Percentiles rank a stretch among this genome's conserved stretches.
These are phyloP conservation scores for Centrapalus pauciflorus DNA, from an alignment of 129 eudicot species.

Conservation along the genomic window DNA sequence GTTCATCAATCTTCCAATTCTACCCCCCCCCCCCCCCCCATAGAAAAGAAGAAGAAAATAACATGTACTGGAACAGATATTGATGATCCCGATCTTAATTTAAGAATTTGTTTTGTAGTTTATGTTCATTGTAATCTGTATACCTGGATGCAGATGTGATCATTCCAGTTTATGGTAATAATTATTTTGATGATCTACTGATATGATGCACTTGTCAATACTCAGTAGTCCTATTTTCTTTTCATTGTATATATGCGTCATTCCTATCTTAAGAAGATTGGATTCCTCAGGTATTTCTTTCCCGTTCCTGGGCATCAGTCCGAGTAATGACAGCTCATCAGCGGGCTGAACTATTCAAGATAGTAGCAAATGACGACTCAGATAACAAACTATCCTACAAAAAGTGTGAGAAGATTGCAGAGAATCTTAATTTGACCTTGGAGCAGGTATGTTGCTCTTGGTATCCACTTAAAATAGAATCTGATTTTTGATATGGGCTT, in stretches of 20 bases:
- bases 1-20: too few species aligned
- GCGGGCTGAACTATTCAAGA: constrained; percentile 69
- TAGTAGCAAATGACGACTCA: constrained; percentile 41
- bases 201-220: constrained; percentile 1
- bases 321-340: constrained; percentile 85
- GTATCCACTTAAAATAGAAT: background rate
- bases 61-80: too few species aligned
- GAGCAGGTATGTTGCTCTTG: constrained; percentile 74
- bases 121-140: too few species aligned
- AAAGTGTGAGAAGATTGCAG: constrained; percentile 71
- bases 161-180: background rate
- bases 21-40: too few species aligned
- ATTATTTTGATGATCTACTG: background rate
- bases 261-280: background rate
- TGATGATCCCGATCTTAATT: too few species aligned
- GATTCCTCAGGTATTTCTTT: constrained; percentile 49
- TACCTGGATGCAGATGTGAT: too few species aligned
- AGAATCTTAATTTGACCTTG: constrained; percentile 66
- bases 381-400: constrained; percentile 52
- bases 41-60: too few species aligned
- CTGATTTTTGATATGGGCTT: constrained; percentile 5
- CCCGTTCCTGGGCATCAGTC: constrained; percentile 69
- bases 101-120: too few species aligned
- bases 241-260: background rate
- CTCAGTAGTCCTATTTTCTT: too few species aligned